Percentiles rank a stretch among this genome's conserved stretches.
Evolutionary conservation across 805 yeast genomes (phyloP).

Genomic region (Ogataea trehalophila): DNA sequence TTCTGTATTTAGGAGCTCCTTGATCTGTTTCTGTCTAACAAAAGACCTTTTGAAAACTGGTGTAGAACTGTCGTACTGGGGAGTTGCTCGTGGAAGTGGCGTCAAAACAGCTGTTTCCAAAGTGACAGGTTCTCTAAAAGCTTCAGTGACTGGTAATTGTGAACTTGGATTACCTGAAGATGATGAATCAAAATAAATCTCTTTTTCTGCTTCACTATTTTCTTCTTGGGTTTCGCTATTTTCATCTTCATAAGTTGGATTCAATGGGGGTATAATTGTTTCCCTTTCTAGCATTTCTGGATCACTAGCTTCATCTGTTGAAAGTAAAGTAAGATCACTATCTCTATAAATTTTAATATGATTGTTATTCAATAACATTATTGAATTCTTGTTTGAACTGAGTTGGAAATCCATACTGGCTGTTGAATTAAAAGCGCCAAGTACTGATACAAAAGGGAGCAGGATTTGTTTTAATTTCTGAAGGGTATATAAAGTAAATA

Average conservation of each 20-base stretch:
- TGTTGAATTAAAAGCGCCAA: too few relatives aligned
- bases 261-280: too few relatives aligned
- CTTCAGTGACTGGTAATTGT: background rate
- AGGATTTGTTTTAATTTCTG: too few relatives aligned
- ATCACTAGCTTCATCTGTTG: background rate
- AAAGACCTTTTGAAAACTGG: conserved; percentile 19
- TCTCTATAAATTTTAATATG: too few relatives aligned
- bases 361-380: too few relatives aligned
- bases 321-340: too few relatives aligned
- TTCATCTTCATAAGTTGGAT: background rate
- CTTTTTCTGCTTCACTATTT: conserved; percentile 1
- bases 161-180: conserved; percentile 11
- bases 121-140: conserved; percentile 4
- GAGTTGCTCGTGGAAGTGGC: conserved; percentile 4
- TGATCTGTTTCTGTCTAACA: conserved; percentile 26
- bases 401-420: too few relatives aligned
- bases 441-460: too few relatives aligned
- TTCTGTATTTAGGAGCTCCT: conserved; percentile 48
- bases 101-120: conserved; percentile 12
- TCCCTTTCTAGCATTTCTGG: too few relatives aligned
- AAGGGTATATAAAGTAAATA: too few relatives aligned
- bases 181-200: conserved; percentile 10
- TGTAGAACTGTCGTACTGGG: background rate
- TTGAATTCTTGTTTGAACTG: too few relatives aligned
- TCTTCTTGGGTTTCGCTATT: background rate